Conservation (phyloP, 176 grass and related monocot genomes). For the Pontederia crassipes region DNA sequence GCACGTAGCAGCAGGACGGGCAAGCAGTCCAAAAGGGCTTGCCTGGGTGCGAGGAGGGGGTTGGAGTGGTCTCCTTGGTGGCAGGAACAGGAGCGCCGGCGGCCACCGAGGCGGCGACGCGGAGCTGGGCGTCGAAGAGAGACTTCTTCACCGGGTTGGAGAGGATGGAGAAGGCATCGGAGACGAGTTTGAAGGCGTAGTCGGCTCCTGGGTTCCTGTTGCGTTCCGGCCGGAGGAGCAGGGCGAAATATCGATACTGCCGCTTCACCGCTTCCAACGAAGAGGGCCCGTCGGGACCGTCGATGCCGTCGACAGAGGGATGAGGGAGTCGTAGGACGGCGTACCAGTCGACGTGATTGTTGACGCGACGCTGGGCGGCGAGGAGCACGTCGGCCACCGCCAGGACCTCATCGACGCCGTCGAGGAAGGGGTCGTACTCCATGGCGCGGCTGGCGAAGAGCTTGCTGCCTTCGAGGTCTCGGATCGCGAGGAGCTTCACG, state of each 20-base stretch:
- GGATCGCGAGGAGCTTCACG: slow-evolving; percentile 2
- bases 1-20: slow-evolving; percentile 60
- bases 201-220: slow-evolving; percentile 36
- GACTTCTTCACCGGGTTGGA: slow-evolving; percentile 33
- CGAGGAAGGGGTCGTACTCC: slow-evolving; percentile 14
- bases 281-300: slow-evolving; percentile 8
- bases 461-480: slow-evolving; percentile 20
- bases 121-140: slow-evolving; percentile 8
- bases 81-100: slow-evolving; percentile 1
- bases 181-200: slow-evolving; percentile 34
- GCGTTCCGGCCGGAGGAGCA: slow-evolving; percentile 30
- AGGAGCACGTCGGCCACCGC: slow-evolving; percentile 15
- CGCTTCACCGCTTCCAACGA: slow-evolving; percentile 13
- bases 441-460: slow-evolving; percentile 13
- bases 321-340: slow-evolving; percentile 48
- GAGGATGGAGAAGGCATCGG: slow-evolving; percentile 34
- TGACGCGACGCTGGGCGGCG: slow-evolving; percentile 18
- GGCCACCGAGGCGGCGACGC: neutral
- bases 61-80: slow-evolving; percentile 3
- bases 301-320: slow-evolving; percentile 7
- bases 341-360: slow-evolving; percentile 32
- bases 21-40: slow-evolving; percentile 81
- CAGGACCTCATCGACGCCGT: slow-evolving; percentile 22
- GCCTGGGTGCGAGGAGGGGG: neutral
- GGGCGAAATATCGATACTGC: slow-evolving; percentile 47